These are phyloP conservation scores for Tetrahymena elliotti DNA, from an alignment of 73 alveolate genomes.

Conservation along the genomic window DNA sequence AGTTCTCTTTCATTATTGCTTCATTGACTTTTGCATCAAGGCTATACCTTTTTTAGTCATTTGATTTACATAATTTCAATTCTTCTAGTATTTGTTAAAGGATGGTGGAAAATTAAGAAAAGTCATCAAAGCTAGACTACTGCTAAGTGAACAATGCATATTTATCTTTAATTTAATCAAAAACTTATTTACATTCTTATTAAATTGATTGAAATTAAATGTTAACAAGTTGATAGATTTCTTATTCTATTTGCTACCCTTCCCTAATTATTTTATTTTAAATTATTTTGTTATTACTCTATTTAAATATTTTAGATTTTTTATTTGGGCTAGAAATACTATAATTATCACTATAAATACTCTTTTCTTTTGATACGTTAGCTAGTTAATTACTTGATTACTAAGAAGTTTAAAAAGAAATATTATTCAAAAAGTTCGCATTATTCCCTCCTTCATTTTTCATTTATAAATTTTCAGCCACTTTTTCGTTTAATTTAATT, in stretches of 20 bases:
- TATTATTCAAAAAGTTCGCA: neutral
- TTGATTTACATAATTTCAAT: neutral
- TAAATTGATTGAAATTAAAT: neutral
- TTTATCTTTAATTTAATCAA: neutral
- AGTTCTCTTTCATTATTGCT: neutral
- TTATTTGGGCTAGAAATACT: neutral
- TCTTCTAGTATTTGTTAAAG: neutral
- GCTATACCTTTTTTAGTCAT: neutral
- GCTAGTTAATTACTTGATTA: neutral
- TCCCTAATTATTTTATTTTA: neutral
- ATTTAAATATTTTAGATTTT: no score
- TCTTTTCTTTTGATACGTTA: neutral
- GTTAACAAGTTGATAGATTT: no score
- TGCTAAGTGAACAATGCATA: neutral
- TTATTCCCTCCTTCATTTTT: neutral
- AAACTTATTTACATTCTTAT: neutral
- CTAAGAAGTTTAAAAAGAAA: neutral
- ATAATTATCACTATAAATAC: neutral
- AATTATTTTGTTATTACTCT: no score
- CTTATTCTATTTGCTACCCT: neutral
- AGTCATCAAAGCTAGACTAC: neutral
- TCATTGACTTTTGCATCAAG: neutral
- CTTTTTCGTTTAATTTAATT: neutral
- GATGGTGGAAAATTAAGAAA: neutral
- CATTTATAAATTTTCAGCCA: neutral